A percentile compares a stretch with the other conserved stretches of the same genome.
Evolutionary conservation across 208 protist species (phyloP).

Genomic region (Leishmania martiniquensis): DNA sequence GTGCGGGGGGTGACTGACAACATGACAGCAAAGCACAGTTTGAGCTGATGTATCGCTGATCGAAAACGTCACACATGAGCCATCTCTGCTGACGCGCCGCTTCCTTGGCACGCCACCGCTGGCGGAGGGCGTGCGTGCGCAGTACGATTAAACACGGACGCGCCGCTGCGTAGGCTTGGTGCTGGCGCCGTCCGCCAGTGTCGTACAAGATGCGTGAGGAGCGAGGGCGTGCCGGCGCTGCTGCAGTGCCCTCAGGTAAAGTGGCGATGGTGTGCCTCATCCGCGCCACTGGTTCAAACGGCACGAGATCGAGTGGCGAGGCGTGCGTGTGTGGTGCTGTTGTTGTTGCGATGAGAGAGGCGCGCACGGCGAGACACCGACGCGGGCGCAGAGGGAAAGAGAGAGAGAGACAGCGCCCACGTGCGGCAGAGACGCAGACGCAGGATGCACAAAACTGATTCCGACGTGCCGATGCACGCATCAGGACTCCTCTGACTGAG

Average conservation of each 20-base stretch:
- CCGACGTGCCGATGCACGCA: slow-evolving; percentile 2
- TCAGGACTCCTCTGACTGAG: background rate
- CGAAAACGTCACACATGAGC: no score
- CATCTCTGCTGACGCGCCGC: slow-evolving; percentile 19
- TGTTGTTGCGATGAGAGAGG: background rate
- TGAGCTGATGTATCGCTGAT: no score
- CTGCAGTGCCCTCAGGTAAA: slow-evolving; percentile 26
- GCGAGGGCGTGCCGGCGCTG: slow-evolving; percentile 1
- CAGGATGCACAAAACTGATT: slow-evolving; percentile 27
- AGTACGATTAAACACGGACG: slow-evolving; percentile 33
- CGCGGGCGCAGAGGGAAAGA: background rate
- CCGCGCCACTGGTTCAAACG: slow-evolving; percentile 24
- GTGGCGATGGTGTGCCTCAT: slow-evolving; percentile 21
- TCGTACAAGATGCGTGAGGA: slow-evolving; percentile 12
- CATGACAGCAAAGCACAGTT: no score
- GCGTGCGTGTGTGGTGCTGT: background rate
- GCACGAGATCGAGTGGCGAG: slow-evolving; percentile 12
- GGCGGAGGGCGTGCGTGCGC: background rate
- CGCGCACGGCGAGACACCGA: background rate
- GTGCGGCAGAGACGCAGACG: slow-evolving; percentile 2
- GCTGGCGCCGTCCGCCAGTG: slow-evolving; percentile 28
- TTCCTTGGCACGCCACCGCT: background rate
- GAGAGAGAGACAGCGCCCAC: background rate
- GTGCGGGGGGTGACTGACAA: slow-evolving; percentile 24
- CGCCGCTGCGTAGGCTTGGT: slow-evolving; percentile 22